A percentile compares a stretch with the other conserved stretches of the same genome.
phyloP scores from a whole-genome alignment of 1,284 basidiomycete genomes.

The Tremellales sp. region DNA sequence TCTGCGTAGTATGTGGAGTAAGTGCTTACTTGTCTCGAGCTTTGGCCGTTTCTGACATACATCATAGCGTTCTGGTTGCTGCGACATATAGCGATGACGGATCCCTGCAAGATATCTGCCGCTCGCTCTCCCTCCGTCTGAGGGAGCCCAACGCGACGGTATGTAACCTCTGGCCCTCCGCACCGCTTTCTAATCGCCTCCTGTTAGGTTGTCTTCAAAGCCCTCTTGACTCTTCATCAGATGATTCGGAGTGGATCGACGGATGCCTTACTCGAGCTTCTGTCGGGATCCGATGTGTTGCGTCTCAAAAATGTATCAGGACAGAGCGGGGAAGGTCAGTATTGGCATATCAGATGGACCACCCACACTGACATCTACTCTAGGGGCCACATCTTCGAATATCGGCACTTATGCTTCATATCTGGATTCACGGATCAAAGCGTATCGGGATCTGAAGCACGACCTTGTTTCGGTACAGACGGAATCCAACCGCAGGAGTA shows the following conservation, averaged over 20 bases:
- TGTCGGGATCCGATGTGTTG: slow-evolving; percentile 73
- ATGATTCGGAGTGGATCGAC: slow-evolving; percentile 93
- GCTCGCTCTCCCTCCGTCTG: slow-evolving; percentile 74
- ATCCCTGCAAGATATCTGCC: slow-evolving; percentile 84
- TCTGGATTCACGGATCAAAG: slow-evolving; percentile 82
- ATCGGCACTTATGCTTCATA: slow-evolving; percentile 83
- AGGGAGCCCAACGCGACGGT: slow-evolving; percentile 87
- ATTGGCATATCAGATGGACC: slow-evolving; percentile 6
- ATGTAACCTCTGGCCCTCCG: slow-evolving; percentile 39
- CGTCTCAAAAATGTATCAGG: slow-evolving; percentile 72
- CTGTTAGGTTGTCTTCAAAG: slow-evolving; percentile 86
- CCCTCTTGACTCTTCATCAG: slow-evolving; percentile 87
- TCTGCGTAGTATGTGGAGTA: slow-evolving; percentile 46
- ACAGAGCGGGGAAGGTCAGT: slow-evolving; percentile 47
- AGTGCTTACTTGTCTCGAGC: slow-evolving; percentile 9
- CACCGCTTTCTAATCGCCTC: neutral
- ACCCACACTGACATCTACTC: neutral
- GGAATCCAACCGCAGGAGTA: slow-evolving; percentile 69
- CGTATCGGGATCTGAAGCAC: slow-evolving; percentile 86
- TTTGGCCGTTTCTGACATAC: slow-evolving; percentile 4
- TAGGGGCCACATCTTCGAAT: slow-evolving; percentile 66
- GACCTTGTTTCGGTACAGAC: slow-evolving; percentile 88
- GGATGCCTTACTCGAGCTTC: slow-evolving; percentile 79
- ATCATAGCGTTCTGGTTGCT: slow-evolving; percentile 82
- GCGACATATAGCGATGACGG: slow-evolving; percentile 92